Conservation (phyloP, 169 alveolate genomes). For the Eimeria zaria region DNA sequence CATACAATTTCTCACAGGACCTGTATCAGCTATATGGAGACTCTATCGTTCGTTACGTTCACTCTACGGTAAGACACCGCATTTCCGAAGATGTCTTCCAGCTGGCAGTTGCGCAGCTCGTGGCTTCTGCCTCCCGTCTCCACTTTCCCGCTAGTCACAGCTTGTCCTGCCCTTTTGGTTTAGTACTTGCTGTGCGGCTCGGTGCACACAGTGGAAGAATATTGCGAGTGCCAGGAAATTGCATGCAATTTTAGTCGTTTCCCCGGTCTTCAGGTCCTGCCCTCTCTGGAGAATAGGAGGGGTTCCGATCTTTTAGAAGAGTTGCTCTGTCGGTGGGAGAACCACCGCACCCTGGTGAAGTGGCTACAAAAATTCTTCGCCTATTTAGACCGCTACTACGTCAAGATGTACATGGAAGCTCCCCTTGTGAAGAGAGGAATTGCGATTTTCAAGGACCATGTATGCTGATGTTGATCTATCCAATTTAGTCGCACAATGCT, state of each 20-base stretch:
- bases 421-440: constrained; percentile 87
- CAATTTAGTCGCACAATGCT: neutral
- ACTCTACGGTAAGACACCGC: constrained; percentile 79
- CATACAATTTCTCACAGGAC: constrained; percentile 89
- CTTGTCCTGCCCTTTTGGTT: neutral
- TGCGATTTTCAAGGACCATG: constrained; percentile 87
- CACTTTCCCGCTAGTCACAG: neutral
- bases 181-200: neutral
- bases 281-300: constrained; percentile 73
- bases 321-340: constrained; percentile 89
- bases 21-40: constrained; percentile 88
- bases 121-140: neutral
- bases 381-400: constrained; percentile 88
- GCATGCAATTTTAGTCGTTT: neutral
- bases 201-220: neutral
- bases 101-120: neutral
- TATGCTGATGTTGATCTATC: neutral
- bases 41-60: constrained; percentile 86
- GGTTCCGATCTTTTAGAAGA: constrained; percentile 85
- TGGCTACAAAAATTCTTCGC: constrained; percentile 93
- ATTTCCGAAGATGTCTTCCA: neutral
- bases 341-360: constrained; percentile 89
- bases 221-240: neutral
- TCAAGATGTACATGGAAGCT: constrained; percentile 87
- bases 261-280: constrained; percentile 67